Percentiles rank a stretch among this genome's conserved stretches.
Evolutionary conservation across 2,329 filamentous ascomycete genomes (phyloP).

Genomic region (Huntiella bhutanensis): DNA sequence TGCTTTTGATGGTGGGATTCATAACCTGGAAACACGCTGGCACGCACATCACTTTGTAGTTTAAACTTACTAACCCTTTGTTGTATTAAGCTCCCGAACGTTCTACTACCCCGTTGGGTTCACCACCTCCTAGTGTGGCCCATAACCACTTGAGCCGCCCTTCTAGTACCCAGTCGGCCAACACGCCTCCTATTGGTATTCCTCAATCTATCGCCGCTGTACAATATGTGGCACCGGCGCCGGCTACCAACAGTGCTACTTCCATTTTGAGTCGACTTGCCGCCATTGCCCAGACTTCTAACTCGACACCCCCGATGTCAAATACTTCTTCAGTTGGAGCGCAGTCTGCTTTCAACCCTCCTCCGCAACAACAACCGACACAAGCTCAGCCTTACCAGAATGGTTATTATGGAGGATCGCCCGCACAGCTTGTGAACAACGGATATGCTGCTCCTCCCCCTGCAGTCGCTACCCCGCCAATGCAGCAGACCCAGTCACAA

Average conservation of each 20-base stretch:
- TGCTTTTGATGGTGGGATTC: no score
- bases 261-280: conserved; percentile 43
- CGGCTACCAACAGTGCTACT: conserved; percentile 26
- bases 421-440: neutral
- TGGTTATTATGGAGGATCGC: conserved; percentile 4
- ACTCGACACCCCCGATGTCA: conserved; percentile 25
- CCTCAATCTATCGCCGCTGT: conserved; percentile 17
- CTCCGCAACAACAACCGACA: conserved; percentile 18
- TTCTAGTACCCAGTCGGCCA: conserved; percentile 13
- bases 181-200: conserved; percentile 13
- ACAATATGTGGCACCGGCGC: conserved; percentile 3
- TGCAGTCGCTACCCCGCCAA: conserved; percentile 13
- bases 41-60: no score
- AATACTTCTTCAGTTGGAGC: conserved; percentile 15
- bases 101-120: conserved; percentile 54
- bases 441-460: conserved; percentile 12
- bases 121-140: conserved; percentile 30
- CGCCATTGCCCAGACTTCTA: conserved; percentile 61
- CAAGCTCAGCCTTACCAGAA: conserved; percentile 1
- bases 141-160: conserved; percentile 19
- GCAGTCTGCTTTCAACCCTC: conserved; percentile 17
- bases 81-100: conserved; percentile 26
- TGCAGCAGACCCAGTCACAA: conserved; percentile 4
- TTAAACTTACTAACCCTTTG: conserved; percentile 1
- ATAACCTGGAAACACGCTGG: no score